Percentiles rank a stretch among this genome's conserved stretches.
phyloP scores from a whole-genome alignment of 352 stramenopile genomes.

The Globisporangium cederbergense region DNA sequence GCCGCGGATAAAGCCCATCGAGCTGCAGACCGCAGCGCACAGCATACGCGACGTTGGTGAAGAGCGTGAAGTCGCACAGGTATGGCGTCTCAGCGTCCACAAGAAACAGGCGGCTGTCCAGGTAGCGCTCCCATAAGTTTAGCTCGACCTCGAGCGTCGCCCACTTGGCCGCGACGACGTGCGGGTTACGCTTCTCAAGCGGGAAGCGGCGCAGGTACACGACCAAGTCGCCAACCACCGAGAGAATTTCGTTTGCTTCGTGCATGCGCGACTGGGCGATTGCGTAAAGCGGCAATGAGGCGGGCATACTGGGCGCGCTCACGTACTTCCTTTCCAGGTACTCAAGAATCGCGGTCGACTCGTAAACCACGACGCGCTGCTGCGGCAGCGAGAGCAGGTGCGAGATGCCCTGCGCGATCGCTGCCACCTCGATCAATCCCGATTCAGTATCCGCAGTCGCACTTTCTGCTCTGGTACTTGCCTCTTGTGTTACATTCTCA shows the following conservation, averaged over 20 bases:
- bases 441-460: background rate
- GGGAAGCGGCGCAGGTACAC: conserved; percentile 78
- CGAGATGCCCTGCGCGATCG: conserved; percentile 31
- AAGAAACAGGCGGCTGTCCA: conserved; percentile 55
- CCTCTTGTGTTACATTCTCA: conserved; percentile 13
- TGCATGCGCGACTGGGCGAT: conserved; percentile 75
- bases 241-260: conserved; percentile 83
- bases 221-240: conserved; percentile 74
- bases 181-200: conserved; percentile 46
- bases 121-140: conserved; percentile 73
- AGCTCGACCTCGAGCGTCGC: conserved; percentile 63
- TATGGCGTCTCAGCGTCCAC: conserved; percentile 57
- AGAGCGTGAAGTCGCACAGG: conserved; percentile 81
- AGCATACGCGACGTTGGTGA: conserved; percentile 84
- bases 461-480: background rate
- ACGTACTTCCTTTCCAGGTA: conserved; percentile 75
- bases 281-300: conserved; percentile 45
- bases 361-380: conserved; percentile 63
- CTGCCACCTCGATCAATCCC: conserved; percentile 17
- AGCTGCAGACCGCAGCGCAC: conserved; percentile 82
- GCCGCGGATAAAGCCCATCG: conserved; percentile 70
- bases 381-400: conserved; percentile 33
- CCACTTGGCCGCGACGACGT: conserved; percentile 71
- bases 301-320: conserved; percentile 42
- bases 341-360: conserved; percentile 76